A percentile compares a stretch with the other conserved stretches of the same genome.
These are phyloP conservation scores for Apodospora peruviana DNA, from an alignment of 495 filamentous ascomycete genomes.

Conservation along the genomic window DNA sequence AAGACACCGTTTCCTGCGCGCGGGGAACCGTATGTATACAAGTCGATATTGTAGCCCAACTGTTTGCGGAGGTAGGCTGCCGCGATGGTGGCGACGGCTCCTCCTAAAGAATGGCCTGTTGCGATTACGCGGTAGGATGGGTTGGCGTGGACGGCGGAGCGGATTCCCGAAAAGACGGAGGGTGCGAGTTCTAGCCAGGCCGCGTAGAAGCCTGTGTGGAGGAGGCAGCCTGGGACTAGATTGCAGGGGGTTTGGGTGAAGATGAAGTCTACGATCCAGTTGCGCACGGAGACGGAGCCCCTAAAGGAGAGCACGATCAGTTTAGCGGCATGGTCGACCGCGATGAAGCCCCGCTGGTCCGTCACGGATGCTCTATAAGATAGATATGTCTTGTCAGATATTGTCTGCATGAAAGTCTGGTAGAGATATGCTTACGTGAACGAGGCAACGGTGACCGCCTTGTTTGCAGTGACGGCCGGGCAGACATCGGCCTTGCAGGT, in stretches of 20 bases:
- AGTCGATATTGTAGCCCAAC: constrained; percentile 31
- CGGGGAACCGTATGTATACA: constrained; percentile 63
- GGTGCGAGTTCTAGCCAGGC: constrained; percentile 29
- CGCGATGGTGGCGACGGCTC: constrained; percentile 56
- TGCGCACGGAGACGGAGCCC: constrained; percentile 56
- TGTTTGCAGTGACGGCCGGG: constrained; percentile 51
- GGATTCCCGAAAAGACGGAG: constrained; percentile 17
- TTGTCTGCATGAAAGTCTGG: constrained; percentile 8
- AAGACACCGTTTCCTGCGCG: constrained; percentile 57
- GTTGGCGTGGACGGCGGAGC: constrained; percentile 26
- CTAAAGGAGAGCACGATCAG: constrained; percentile 66
- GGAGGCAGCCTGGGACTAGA: constrained; percentile 24
- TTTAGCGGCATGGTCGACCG: constrained; percentile 54
- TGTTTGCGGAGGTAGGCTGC: constrained; percentile 50
- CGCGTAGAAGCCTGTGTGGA: constrained; percentile 35
- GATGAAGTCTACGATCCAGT: constrained; percentile 57
- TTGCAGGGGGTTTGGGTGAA: constrained; percentile 28
- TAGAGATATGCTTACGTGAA: constrained; percentile 41
- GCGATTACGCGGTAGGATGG: constrained; percentile 49
- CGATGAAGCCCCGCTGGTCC: constrained; percentile 66
- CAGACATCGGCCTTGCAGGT: constrained; percentile 57
- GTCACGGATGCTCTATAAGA: constrained; percentile 43
- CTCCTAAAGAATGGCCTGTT: constrained; percentile 68
- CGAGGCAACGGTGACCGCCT: constrained; percentile 51
- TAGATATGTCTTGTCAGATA: constrained; percentile 6